Conservation (phyloP, 495 filamentous ascomycete genomes). For the Lichenothelia convexa region DNA sequence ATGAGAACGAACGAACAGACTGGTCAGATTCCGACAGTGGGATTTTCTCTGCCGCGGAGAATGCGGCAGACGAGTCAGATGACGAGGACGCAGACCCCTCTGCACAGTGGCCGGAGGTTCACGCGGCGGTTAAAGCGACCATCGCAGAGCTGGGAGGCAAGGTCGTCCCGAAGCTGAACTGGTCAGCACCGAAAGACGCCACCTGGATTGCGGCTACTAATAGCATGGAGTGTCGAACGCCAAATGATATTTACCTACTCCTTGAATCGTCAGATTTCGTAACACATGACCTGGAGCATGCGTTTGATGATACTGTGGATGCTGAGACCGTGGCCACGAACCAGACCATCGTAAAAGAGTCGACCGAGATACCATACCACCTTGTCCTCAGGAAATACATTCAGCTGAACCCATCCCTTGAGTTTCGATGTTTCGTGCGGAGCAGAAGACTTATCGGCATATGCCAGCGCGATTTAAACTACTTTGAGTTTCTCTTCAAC, state of each 20-base stretch:
- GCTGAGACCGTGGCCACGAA: conserved; percentile 13
- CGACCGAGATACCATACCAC: conserved; percentile 33
- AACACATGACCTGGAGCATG: conserved; percentile 82
- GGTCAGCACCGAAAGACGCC: conserved; percentile 92
- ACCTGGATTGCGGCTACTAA: conserved; percentile 89
- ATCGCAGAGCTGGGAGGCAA: conserved; percentile 67
- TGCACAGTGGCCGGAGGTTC: conserved; percentile 46
- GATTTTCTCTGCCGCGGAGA: conserved; percentile 25
- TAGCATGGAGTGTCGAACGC: conserved; percentile 65
- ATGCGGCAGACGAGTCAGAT: conserved; percentile 20
- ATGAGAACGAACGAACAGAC: conserved; percentile 28
- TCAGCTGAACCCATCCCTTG: conserved; percentile 70
- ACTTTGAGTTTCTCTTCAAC: conserved; percentile 61
- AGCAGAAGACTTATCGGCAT: conserved; percentile 59
- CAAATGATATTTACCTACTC: conserved; percentile 84
- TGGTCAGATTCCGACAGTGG: conserved; percentile 24
- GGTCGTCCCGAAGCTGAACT: conserved; percentile 85
- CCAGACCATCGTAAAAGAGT: conserved; percentile 2
- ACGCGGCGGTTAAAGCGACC: conserved; percentile 51
- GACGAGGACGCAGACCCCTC: conserved; percentile 39
- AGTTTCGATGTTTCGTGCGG: conserved; percentile 90
- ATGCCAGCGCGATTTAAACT: conserved; percentile 75
- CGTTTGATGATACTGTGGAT: conserved; percentile 61
- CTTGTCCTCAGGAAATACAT: conserved; percentile 76
- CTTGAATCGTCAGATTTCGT: conserved; percentile 87